phyloP scores from a whole-genome alignment of 306 rosid genomes.

The Crataegus laevigata region DNA sequence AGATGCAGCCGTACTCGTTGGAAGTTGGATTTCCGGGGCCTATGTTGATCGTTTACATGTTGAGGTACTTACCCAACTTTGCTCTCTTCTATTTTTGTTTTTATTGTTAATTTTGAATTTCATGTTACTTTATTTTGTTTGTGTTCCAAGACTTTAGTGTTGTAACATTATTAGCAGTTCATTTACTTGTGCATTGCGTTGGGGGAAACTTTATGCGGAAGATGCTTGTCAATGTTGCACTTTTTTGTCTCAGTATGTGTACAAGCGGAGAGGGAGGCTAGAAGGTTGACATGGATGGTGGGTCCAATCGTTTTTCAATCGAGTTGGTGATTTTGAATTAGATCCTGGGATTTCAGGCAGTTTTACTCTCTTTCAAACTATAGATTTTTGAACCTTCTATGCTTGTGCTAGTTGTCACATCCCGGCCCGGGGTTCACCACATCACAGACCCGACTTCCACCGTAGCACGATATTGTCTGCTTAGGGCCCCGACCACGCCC shows the following conservation, averaged over 20 bases:
- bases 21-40: constrained; percentile 81
- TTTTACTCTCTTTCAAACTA: constrained; percentile 7
- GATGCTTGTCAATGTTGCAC: too few relatives aligned
- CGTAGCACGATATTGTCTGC: too few relatives aligned
- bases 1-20: constrained; percentile 59
- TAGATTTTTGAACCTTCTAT: constrained; percentile 5
- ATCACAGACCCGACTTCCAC: too few relatives aligned
- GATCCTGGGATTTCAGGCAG: not conserved
- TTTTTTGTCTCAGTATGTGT: too few relatives aligned
- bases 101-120: not conserved
- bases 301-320: too few relatives aligned
- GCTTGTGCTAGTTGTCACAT: too few relatives aligned
- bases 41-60: constrained; percentile 82
- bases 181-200: too few relatives aligned
- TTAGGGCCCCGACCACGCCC: too few relatives aligned
- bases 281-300: too few relatives aligned
- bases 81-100: not conserved
- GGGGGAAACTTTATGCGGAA: not conserved
- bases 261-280: too few relatives aligned
- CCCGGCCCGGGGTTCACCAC: too few relatives aligned
- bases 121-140: not conserved
- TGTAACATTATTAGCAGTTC: not conserved
- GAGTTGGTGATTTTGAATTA: not conserved
- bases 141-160: not conserved
- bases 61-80: constrained; percentile 38